Evolutionary conservation across 2,329 filamentous ascomycete species (phyloP).

Genomic region (Cladosporium colombiae): DNA sequence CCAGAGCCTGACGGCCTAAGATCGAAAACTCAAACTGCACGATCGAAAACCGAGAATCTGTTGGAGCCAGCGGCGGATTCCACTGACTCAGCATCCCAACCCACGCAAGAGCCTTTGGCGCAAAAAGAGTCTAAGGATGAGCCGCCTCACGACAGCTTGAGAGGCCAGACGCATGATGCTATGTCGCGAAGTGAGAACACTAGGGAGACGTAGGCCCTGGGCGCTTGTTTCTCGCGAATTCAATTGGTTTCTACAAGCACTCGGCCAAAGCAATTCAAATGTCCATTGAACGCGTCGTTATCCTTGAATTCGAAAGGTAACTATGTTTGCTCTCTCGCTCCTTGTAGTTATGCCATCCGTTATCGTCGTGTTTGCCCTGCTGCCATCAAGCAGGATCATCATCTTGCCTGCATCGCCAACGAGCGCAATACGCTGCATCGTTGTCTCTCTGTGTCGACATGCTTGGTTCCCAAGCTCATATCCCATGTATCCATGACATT

Average conservation of each 20-base stretch:
- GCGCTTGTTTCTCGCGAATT: background rate
- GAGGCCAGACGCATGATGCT: constrained; percentile 9
- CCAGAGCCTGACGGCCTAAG: background rate
- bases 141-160: constrained; percentile 10
- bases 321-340: background rate
- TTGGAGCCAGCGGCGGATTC: constrained; percentile 2
- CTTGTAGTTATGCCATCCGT: background rate
- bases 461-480: background rate
- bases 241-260: background rate
- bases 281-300: background rate
- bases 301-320: background rate
- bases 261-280: background rate
- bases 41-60: constrained; percentile 10
- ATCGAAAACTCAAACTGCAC: constrained; percentile 5
- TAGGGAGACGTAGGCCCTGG: background rate
- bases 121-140: constrained; percentile 13
- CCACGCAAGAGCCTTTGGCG: constrained; percentile 11
- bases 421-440: background rate
- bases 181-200: constrained; percentile 10
- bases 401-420: background rate
- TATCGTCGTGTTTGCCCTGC: background rate
- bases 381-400: background rate
- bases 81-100: background rate
- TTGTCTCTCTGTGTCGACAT: background rate
- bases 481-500: background rate